Evolutionary conservation across 805 yeast species (phyloP), one percentile per base, ranked within the genome.

Genomic region (Metschnikowia baotianmanensis): DNA sequence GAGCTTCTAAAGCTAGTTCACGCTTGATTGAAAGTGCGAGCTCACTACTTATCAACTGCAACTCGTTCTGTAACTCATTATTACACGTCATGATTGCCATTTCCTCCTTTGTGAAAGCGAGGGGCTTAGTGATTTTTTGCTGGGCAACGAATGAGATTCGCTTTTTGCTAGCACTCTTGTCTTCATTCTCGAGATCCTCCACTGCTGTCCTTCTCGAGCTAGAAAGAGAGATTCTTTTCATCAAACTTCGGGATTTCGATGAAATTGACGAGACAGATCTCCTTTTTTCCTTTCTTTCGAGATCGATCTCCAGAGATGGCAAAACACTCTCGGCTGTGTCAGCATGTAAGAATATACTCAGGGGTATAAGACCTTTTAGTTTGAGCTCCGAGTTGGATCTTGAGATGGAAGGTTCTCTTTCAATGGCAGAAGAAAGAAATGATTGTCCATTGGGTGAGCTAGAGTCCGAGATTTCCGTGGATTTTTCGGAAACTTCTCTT

Each of bases 1-100:
- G 68, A 35, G 65, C 64, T 52, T 82, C 89, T 32, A 85, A 56
- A 15, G 67, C 57, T n/a, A 83, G 66, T 56, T 86, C 95, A 29
- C 93, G 65, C 39, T 77, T 74, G 33, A 85, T 82, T 0, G 90
- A 80, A 18, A 77, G 77, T 0, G 89, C 90, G 36, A 86, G 66
- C 53, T 85, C 95, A 19, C 76, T 74, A 1, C 90, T 81, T 1
- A 86, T 82, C 18, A 83, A 53, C 44, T 81, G 83, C 29, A 86
- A 61, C 53, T 85, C 91, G 40, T 74, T 71, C 51, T 83, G 67
- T 28, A 85, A 59, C 19, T 72, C 75, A 36, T 71, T 71, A 46
- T 80, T 83, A 38, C 83, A 78, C 25, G 69, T 76, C 65, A 84
- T 68, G 6, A 83, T 65, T 1, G 81, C 80, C 38, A 81, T 57